Base-by-base conservation (phyloP, 2,329 filamentous ascomycete genomes). In the Fusarium fracticaudum region DNA sequence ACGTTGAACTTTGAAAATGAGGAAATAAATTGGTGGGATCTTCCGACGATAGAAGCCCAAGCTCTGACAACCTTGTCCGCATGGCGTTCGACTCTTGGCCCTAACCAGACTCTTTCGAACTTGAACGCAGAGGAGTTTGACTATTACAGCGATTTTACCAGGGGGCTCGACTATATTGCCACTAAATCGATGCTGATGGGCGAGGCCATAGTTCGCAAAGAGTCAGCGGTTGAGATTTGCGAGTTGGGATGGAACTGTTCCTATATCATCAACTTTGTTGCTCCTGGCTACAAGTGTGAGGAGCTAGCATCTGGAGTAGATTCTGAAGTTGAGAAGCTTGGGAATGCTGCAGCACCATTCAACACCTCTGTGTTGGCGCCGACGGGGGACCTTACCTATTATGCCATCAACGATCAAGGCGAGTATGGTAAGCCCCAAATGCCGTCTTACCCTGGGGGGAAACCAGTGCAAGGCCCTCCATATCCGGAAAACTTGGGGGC, bases 231-330 rank as follows among this genome's bases (percentile, higher is more conserved):
- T 18, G 61, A 69, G 3, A 41, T 67, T 0, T 76, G 69, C n/a
- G n/a, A n/a, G n/a, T n/a, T n/a, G n/a, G n/a, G n/a, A 0, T 76
- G 66, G 74, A 67, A 76, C 6, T 76, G 69, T 3, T 73, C 66
- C 1, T 63, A 58, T 17, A 22, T 31, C 0, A 1, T 75, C 1
- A 14, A n/a, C 1, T 66, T 76, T 43, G 4, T 58, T 2, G 67
- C 40, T 2, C 72, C 67, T 6, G 72, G 72, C 1, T 76, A 76
- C 1, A 64, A 61, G 2, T 76, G 69, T 7, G 3, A 51, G 1
- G 22, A 66, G 6, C 6, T 76, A 3, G 64, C 66, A 0, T 53
- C 18, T 2, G 74, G 74, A 1, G 8, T 48, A 5, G 1, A 22
- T 4, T 63, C 63, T 0, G 10, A 37, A 1, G 35, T 60, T 0